Percentiles rank a stretch among this genome's conserved stretches.
phyloP scores from a whole-genome alignment of 345 rosid genomes.

The Lumnitzera racemosa region DNA sequence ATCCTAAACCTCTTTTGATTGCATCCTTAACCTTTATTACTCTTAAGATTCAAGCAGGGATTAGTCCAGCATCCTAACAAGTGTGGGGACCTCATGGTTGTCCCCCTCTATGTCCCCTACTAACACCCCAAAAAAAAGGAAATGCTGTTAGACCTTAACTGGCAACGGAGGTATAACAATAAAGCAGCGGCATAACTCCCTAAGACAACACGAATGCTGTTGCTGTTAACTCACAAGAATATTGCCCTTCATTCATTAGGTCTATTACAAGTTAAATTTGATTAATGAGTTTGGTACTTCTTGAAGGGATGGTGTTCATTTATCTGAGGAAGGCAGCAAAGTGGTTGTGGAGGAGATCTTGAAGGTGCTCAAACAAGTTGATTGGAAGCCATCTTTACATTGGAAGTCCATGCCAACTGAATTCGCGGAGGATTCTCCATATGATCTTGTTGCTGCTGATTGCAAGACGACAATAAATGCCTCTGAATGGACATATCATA shows the following conservation, averaged over 20 bases:
- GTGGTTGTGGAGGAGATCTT: slow-evolving; percentile 74
- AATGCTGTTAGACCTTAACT: too few relatives aligned
- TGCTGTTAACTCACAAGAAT: neutral
- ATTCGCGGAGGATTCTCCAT: slow-evolving; percentile 66
- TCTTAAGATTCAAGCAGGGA: too few relatives aligned
- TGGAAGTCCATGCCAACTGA: slow-evolving; percentile 92
- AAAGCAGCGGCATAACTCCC: too few relatives aligned
- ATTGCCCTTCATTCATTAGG: neutral
- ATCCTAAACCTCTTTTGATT: too few relatives aligned
- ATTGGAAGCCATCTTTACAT: slow-evolving; percentile 84
- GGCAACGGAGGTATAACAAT: too few relatives aligned
- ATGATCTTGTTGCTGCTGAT: slow-evolving; percentile 76
- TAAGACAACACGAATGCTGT: too few relatives aligned
- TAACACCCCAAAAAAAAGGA: too few relatives aligned
- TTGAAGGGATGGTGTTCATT: slow-evolving; percentile 79
- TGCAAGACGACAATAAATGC: slow-evolving; percentile 67
- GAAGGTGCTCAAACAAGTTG: slow-evolving; percentile 66
- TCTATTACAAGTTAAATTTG: neutral
- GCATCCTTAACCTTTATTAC: too few relatives aligned
- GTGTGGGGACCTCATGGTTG: too few relatives aligned
- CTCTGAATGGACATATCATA: slow-evolving; percentile 76
- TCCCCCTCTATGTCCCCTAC: too few relatives aligned
- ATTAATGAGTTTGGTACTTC: too few relatives aligned
- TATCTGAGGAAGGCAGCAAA: slow-evolving; percentile 84
- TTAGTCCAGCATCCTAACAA: too few relatives aligned